A percentile compares a stretch with the other conserved stretches of the same genome.
phyloP scores from a whole-genome alignment of 1,139 yeast genomes.

The Sugiyamaella pinicola region DNA sequence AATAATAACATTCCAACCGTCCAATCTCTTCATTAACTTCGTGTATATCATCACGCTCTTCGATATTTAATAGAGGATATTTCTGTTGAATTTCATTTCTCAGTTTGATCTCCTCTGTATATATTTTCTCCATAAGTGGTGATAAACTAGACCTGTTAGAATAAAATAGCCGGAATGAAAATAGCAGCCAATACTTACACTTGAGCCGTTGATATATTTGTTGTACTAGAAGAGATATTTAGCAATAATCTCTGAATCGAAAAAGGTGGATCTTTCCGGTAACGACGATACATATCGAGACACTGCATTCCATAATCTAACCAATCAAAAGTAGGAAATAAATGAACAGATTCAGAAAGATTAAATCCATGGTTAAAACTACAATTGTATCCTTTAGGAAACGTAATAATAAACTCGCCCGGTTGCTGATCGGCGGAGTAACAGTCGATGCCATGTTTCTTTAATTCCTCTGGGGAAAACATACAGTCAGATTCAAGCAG shows the following conservation, averaged over 20 bases:
- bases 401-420: constrained; percentile 80
- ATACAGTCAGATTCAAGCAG: constrained; percentile 85
- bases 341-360: constrained; percentile 77
- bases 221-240: constrained; percentile 34
- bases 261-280: constrained; percentile 41
- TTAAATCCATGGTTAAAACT: constrained; percentile 86
- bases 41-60: constrained; percentile 16
- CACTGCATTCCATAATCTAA: constrained; percentile 39
- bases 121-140: constrained; percentile 23
- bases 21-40: constrained; percentile 23
- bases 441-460: constrained; percentile 59
- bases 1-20: constrained; percentile 28
- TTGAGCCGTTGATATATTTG: constrained; percentile 33
- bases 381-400: constrained; percentile 83
- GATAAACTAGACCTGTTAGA: constrained; percentile 22
- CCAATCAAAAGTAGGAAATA: constrained; percentile 72
- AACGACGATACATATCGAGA: constrained; percentile 34
- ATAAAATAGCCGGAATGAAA: not conserved
- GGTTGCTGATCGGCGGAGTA: constrained; percentile 78
- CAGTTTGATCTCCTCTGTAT: constrained; percentile 31
- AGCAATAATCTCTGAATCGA: constrained; percentile 41
- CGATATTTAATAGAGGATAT: constrained; percentile 27
- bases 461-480: constrained; percentile 64
- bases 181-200: constrained; percentile 23
- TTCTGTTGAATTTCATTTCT: constrained; percentile 28